A percentile compares a stretch with the other conserved stretches of the same genome.
phyloP scores from a whole-genome alignment of 192 early-diverging fungal species.

The Coemansia javaensis region DNA sequence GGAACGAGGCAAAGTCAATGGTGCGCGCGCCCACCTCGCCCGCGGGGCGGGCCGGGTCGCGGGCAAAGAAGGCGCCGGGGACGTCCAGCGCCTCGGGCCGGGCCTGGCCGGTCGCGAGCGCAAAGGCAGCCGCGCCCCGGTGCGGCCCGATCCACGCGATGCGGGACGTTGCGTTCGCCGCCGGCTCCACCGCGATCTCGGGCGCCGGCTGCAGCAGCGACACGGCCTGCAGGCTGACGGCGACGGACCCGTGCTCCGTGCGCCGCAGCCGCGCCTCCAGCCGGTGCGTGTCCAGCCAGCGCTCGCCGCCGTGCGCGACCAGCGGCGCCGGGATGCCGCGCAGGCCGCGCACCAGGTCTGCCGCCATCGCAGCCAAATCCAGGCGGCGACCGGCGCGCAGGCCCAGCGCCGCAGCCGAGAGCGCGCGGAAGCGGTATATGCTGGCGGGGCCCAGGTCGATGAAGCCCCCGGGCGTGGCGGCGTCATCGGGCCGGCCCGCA shows the following conservation, averaged over 20 bases:
- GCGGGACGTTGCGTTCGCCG: conserved; percentile 18
- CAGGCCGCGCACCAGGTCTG: conserved; percentile 8
- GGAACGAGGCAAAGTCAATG: conserved; percentile 31
- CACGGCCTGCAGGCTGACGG: conserved; percentile 12
- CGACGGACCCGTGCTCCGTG: conserved; percentile 30
- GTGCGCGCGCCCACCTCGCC: conserved; percentile 12
- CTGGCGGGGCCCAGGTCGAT: conserved; percentile 20
- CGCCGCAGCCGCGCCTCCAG: conserved; percentile 23
- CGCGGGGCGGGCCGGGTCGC: not conserved
- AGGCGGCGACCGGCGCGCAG: conserved; percentile 7
- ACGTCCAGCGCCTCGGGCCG: conserved; percentile 4
- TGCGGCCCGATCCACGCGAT: conserved; percentile 36
- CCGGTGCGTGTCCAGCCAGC: conserved; percentile 37
- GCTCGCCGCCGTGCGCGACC: conserved; percentile 9
- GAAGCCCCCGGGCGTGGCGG: conserved; percentile 11
- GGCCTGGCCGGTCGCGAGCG: conserved; percentile 1
- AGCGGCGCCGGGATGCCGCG: conserved; percentile 11
- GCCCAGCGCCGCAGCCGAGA: conserved; percentile 3
- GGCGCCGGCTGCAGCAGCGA: conserved; percentile 27
- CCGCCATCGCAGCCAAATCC: conserved; percentile 10
- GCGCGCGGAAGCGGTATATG: conserved; percentile 37
- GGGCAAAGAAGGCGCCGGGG: conserved; percentile 8
- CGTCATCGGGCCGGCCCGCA: conserved; percentile 2
- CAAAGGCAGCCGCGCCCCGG: conserved; percentile 3
- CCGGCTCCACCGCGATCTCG: conserved; percentile 12